phyloP scores from a whole-genome alignment of 73 alveolate genomes.

The Uronychia binucleata region DNA sequence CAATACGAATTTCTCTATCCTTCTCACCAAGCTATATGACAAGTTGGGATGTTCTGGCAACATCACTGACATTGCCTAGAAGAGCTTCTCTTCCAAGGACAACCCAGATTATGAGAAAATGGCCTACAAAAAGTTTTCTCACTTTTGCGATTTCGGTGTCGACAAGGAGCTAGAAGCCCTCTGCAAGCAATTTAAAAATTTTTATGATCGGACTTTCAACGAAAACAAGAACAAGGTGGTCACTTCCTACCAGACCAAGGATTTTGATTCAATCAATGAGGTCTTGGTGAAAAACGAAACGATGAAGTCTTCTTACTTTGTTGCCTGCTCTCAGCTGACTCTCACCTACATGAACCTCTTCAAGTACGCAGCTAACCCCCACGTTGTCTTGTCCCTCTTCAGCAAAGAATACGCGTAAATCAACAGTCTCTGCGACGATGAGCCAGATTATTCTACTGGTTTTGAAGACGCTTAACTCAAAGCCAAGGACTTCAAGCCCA shows the following conservation, averaged over 20 bases:
- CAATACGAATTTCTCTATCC: constrained; percentile 39
- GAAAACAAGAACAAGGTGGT: constrained; percentile 51
- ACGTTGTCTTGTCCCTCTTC: constrained; percentile 29
- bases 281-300: constrained; percentile 39
- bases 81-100: constrained; percentile 15
- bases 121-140: constrained; percentile 47
- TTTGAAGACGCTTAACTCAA: constrained; percentile 19
- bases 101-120: constrained; percentile 38
- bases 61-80: constrained; percentile 18
- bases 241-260: constrained; percentile 26
- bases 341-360: constrained; percentile 22
- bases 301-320: constrained; percentile 30
- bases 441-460: constrained; percentile 8
- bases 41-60: constrained; percentile 33
- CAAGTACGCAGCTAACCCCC: constrained; percentile 33
- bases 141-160: constrained; percentile 36
- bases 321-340: constrained; percentile 29
- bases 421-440: constrained; percentile 61
- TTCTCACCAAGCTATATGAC: constrained; percentile 31
- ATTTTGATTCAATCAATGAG: constrained; percentile 39
- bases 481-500: constrained; percentile 13
- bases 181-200: constrained; percentile 42
- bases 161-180: constrained; percentile 37
- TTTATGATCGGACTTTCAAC: constrained; percentile 27
- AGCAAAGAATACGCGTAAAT: constrained; percentile 22